Percentiles rank a stretch among this genome's conserved stretches.
phyloP scores from a whole-genome alignment of 108 stramenopile genomes.

The Schizochytrium sp. region DNA sequence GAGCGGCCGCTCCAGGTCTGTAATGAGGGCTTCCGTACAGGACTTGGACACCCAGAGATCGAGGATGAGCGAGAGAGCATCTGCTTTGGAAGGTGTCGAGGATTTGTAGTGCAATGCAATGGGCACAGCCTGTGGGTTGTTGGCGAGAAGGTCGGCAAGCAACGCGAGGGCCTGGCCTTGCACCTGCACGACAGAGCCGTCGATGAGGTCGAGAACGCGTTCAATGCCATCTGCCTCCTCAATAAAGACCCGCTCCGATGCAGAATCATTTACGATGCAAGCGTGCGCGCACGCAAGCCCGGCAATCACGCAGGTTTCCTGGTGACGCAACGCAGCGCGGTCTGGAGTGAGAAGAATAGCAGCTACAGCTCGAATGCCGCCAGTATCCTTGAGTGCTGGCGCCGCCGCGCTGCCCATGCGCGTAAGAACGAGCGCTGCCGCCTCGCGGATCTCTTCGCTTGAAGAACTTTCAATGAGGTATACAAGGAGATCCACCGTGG shows the following conservation, averaged over 20 bases:
- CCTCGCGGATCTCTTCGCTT: not conserved
- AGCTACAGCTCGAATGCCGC: not conserved
- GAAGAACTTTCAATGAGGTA: too few species aligned
- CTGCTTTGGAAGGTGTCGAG: not conserved
- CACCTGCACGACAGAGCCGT: not conserved
- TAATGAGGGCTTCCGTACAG: not conserved
- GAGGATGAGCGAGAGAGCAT: not conserved
- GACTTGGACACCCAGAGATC: constrained; percentile 1
- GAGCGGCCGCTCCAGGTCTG: not conserved
- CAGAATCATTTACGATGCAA: not conserved
- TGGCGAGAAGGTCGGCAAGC: not conserved
- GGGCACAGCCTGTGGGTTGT: not conserved
- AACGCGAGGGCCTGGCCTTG: not conserved
- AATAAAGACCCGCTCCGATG: not conserved
- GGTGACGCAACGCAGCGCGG: not conserved
- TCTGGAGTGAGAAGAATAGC: not conserved
- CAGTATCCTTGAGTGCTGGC: not conserved
- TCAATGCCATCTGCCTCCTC: not conserved
- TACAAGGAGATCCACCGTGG: too few species aligned
- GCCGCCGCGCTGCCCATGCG: not conserved
- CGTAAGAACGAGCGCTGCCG: not conserved
- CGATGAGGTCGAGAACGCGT: not conserved
- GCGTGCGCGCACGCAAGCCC: not conserved
- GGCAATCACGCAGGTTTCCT: not conserved
- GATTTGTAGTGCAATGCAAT: not conserved